Percentiles rank a stretch among this genome's conserved stretches.
phyloP scores from a whole-genome alignment of 352 stramenopile species.

The Globisporangium solare region DNA sequence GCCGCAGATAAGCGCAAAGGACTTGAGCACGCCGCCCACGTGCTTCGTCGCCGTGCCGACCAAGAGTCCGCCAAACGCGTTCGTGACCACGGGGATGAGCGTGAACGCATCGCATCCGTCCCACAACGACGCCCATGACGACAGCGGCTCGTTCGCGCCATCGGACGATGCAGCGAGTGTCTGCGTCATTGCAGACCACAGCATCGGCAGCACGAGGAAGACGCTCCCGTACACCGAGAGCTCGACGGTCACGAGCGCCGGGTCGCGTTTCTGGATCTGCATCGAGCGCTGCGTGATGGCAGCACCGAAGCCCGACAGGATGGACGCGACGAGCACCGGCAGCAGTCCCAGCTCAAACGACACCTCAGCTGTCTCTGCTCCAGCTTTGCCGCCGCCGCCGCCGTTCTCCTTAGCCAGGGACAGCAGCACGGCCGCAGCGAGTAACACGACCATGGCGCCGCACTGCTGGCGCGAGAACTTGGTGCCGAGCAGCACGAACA shows the following conservation, averaged over 20 bases:
- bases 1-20: constrained; percentile 83
- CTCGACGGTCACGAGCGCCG: constrained; percentile 78
- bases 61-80: constrained; percentile 76
- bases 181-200: constrained; percentile 33
- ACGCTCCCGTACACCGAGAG: constrained; percentile 71
- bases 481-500: constrained; percentile 71
- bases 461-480: constrained; percentile 66
- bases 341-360: constrained; percentile 64
- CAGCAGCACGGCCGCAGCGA: constrained; percentile 62
- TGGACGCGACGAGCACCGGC: constrained; percentile 59
- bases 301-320: constrained; percentile 72
- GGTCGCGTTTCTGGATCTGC: constrained; percentile 64
- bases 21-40: constrained; percentile 89
- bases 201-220: constrained; percentile 53
- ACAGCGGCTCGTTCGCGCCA: not conserved
- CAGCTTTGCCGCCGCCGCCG: not conserved
- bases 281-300: constrained; percentile 78
- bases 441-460: constrained; percentile 62
- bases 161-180: constrained; percentile 9
- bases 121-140: constrained; percentile 32
- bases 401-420: constrained; percentile 51
- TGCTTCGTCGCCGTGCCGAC: constrained; percentile 88
- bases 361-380: constrained; percentile 11
- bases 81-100: constrained; percentile 75
- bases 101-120: constrained; percentile 73